Base-by-base conservation (phyloP, 2,329 filamentous ascomycete genomes). In the Paecilomyces variotii region DNA sequence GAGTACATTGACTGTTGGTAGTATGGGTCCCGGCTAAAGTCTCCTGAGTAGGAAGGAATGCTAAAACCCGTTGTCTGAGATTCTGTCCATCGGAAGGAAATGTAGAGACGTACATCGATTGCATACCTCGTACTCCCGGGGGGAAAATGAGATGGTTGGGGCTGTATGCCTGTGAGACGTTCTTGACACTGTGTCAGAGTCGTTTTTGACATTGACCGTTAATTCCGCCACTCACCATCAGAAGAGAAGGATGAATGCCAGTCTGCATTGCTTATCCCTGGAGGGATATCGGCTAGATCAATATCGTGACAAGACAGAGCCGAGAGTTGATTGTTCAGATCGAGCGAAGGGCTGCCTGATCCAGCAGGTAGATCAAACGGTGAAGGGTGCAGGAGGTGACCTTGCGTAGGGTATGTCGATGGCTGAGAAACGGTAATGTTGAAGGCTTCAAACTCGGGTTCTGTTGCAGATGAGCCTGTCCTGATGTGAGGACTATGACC, bases 1-100 rank as follows among this genome's bases (percentile, higher is more conserved):
- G 59, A 39, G 58, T 62, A 58, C 60, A 62, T 62, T 60, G 59
- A 56, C 39, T 52, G 54, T 32, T 52, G 25, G 45, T 39, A 25
- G 53, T 56, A 56, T 39, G 32, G 49, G 57, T 59, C 34, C 49
- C n/a, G 34, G 39, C 39, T 45, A 45, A 45, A 19, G 12, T 45
- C 39, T 56, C 19, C 35, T 54, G 54, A 14, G 25, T 55, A 54
- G 12, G 39, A 56, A 25, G 59, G 58, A 25, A 45, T 45, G 19
- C 39, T 45, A 14, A 19, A 19, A n/a, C 1, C 5, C 14, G 39
- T 45, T 19, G 12, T 19, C 9, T 45, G 7, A 45, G 39, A 45
- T 45, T 9, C 39, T 24, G 19, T 45, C 4, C 39, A 45, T n/a
- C 2, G 9, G 4, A n/a, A 45, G 39, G 39, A 45, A 45, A 45